Evolutionary conservation across 148 eudicot genomes (phyloP).

Genomic region (Arctostaphylos glauca): DNA sequence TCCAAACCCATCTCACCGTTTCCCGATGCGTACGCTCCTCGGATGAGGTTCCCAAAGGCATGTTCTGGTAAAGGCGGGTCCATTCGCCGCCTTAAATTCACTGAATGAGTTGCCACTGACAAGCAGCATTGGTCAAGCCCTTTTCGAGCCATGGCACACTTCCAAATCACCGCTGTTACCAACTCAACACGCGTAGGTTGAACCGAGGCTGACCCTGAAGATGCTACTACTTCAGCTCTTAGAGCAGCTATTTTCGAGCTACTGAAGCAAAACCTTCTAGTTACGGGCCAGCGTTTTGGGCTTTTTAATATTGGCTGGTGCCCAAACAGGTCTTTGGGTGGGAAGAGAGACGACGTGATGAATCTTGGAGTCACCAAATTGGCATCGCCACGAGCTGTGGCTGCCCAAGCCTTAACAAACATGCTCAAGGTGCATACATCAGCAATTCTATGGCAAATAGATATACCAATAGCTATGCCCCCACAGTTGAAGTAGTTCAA

Average conservation of each 20-base stretch:
- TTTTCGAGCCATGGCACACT: constrained; percentile 18
- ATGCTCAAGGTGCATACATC: constrained; percentile 33
- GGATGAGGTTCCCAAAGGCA: constrained; percentile 29
- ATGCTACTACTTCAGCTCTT: constrained; percentile 6
- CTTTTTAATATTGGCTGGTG: constrained; percentile 16
- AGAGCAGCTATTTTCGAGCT: constrained; percentile 29
- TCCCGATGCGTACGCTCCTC: constrained; percentile 11
- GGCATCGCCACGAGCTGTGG: constrained; percentile 6
- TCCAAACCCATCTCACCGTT: constrained; percentile 11
- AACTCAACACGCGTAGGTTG: constrained; percentile 37
- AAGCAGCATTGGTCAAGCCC: neutral
- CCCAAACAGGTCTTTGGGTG: constrained; percentile 16
- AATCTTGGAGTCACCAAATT: constrained; percentile 23
- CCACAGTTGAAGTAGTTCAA: constrained; percentile 37
- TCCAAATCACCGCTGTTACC: constrained; percentile 38
- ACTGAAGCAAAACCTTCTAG: constrained; percentile 35
- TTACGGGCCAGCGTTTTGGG: constrained; percentile 10
- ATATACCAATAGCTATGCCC: constrained; percentile 33
- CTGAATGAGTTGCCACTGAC: constrained; percentile 24
- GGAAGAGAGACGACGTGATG: constrained; percentile 26
- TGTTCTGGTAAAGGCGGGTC: constrained; percentile 23
- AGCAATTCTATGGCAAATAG: constrained; percentile 30
- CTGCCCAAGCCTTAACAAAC: constrained; percentile 39
- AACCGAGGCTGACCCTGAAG: neutral
- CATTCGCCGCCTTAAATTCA: constrained; percentile 37